Conservation (phyloP, 345 rosid genomes). For the Mallotus nudiflorus region DNA sequence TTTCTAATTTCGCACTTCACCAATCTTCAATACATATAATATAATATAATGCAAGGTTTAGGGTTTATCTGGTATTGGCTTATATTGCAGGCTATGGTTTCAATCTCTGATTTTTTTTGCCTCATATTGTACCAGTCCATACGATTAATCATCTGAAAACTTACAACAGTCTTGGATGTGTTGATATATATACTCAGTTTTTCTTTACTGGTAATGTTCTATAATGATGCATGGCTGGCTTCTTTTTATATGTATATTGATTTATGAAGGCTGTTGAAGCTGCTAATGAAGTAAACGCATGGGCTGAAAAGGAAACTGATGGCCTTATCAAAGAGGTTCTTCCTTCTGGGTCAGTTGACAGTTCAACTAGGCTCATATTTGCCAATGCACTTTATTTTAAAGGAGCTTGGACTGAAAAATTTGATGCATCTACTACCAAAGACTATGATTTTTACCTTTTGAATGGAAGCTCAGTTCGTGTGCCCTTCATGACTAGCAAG, state of each 20-base stretch:
- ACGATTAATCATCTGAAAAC: no score
- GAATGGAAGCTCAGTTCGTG: constrained; percentile 49
- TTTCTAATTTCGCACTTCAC: no score
- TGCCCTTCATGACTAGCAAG: constrained; percentile 74
- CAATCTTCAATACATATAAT: no score
- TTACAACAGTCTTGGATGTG: no score
- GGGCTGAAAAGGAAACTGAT: constrained; percentile 71
- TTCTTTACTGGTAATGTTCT: no score
- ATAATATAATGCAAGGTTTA: no score
- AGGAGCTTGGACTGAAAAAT: constrained; percentile 73
- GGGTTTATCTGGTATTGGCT: no score
- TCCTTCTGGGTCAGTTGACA: constrained; percentile 59
- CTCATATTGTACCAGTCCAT: no score
- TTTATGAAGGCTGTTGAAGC: constrained; percentile 65
- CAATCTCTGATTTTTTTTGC: no score
- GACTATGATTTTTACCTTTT: constrained; percentile 65
- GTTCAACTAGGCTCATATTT: constrained; percentile 54
- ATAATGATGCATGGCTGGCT: background rate
- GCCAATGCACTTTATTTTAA: constrained; percentile 85
- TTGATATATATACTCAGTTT: no score
- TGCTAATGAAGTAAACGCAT: constrained; percentile 55
- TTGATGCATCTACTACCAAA: constrained; percentile 50
- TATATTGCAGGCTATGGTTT: no score
- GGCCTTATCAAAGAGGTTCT: constrained; percentile 80
- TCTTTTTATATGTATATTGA: constrained; percentile 5